Percentiles rank a stretch among this genome's conserved stretches.
Evolutionary conservation across 202 grass and related monocot species (phyloP).

Genomic region (Musa balbisiana): DNA sequence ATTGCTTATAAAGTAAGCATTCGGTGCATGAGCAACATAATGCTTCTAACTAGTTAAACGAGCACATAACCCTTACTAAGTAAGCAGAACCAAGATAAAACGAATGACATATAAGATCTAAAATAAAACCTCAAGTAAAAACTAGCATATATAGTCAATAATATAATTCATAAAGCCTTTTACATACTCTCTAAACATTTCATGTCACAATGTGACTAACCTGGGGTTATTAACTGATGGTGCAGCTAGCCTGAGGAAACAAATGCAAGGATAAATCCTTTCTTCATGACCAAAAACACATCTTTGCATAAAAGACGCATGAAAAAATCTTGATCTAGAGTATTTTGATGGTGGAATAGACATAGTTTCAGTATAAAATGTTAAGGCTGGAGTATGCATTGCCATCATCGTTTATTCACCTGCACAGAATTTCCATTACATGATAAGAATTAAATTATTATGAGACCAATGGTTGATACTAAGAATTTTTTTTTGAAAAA

Average conservation of each 20-base stretch:
- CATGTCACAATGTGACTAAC: conserved; percentile 1
- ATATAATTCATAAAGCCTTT: background rate
- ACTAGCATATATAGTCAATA: background rate
- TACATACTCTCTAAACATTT: background rate
- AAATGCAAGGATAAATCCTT: conserved; percentile 2
- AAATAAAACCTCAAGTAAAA: background rate
- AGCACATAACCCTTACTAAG: background rate
- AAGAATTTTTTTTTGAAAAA: background rate
- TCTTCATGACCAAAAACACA: background rate
- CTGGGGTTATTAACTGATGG: conserved; percentile 13
- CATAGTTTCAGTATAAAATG: conserved; percentile 31
- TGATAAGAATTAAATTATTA: background rate
- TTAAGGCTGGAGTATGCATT: conserved; percentile 36
- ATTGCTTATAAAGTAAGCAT: no score
- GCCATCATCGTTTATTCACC: conserved; percentile 23
- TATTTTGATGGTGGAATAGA: conserved; percentile 24
- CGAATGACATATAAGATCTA: background rate
- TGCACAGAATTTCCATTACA: background rate
- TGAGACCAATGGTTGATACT: background rate
- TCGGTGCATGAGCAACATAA: background rate
- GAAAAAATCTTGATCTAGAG: conserved; percentile 20
- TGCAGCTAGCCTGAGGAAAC: conserved; percentile 3
- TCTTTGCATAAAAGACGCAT: conserved; percentile 5
- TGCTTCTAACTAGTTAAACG: background rate
- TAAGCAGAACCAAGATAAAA: background rate